Evolutionary conservation across 2,329 filamentous ascomycete genomes (phyloP), one percentile per base, ranked within the genome.

Genomic region (Ophiosphaerella narmari): DNA sequence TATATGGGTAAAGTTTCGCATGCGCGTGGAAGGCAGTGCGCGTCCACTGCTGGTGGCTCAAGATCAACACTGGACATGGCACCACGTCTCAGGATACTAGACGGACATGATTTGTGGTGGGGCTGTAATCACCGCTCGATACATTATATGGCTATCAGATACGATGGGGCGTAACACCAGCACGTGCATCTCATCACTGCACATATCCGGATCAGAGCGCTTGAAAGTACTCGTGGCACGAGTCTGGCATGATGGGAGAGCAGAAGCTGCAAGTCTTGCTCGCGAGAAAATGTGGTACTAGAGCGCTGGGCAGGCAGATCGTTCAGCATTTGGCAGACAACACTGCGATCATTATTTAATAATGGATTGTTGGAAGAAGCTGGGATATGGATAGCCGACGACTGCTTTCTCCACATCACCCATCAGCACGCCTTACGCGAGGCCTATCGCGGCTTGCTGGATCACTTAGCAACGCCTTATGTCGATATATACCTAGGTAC

Each of bases 401-500:
- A 60, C 62, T 68, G 53, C 64, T 59, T 63, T 66, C 57, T 59
- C 58, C 62, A 63, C 58, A 60, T 58, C 62, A 53, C 55, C 62
- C 53, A 62, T 63, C 63, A 64, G 53, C 53, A 66, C 65, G 58
- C 67, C 68, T 67, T 63, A 60, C 63, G 62, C 58, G 61, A 65
- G 65, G 62, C 60, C 59, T 57, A 62, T 68, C 65, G 62, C 62
- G 64, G 63, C 65, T 65, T 67, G 68, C 66, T 62, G 54, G 54
- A 62, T 59, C 45, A 63, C 66, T 60, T 66, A 81, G 81, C 82
- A 83, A 84, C 85, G 80, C 82, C 82, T 81, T 79, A 79, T 85
- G 80, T 85, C 82, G 82, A 85, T 83, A 84, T 82, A 77, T 83
- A 68, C 67, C 70, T 72, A 72, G 67, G 70, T 72, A 83, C 80